Conservation (phyloP, 768 basidiomycete species). For the Panellus pusillus region DNA sequence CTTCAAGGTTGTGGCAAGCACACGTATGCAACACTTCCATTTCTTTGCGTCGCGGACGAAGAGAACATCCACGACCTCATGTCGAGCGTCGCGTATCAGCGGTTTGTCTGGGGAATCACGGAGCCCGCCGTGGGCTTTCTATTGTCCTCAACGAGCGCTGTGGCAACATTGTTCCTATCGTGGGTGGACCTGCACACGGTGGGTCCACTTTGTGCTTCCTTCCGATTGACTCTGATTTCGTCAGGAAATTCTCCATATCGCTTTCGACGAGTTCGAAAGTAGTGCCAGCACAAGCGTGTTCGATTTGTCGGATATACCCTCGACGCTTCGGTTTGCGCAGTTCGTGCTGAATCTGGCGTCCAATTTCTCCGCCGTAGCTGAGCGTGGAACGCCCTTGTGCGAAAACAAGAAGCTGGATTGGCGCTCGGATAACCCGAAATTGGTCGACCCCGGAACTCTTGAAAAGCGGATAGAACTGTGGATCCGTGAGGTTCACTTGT, state of each 20-base stretch:
- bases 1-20: neutral
- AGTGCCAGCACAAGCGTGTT: neutral
- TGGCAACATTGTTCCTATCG: neutral
- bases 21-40: neutral
- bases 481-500: slow-evolving; percentile 4
- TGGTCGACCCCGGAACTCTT: neutral
- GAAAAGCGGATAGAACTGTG: slow-evolving; percentile 2
- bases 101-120: neutral
- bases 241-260: slow-evolving; percentile 1
- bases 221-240: neutral
- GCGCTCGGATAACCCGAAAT: slow-evolving; percentile 2
- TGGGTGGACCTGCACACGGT: slow-evolving; percentile 6
- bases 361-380: neutral
- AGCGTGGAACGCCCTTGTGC: neutral
- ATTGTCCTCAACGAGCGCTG: neutral
- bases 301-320: neutral
- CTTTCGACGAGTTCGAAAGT: neutral
- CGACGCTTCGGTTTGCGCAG: slow-evolving; percentile 4
- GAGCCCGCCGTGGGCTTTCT: neutral
- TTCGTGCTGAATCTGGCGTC: neutral
- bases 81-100: neutral
- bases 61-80: neutral
- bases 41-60: neutral
- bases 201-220: neutral
- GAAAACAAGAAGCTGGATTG: slow-evolving; percentile 8